Conservation (phyloP, 768 basidiomycete genomes). For the Antrodiella citrinella region DNA sequence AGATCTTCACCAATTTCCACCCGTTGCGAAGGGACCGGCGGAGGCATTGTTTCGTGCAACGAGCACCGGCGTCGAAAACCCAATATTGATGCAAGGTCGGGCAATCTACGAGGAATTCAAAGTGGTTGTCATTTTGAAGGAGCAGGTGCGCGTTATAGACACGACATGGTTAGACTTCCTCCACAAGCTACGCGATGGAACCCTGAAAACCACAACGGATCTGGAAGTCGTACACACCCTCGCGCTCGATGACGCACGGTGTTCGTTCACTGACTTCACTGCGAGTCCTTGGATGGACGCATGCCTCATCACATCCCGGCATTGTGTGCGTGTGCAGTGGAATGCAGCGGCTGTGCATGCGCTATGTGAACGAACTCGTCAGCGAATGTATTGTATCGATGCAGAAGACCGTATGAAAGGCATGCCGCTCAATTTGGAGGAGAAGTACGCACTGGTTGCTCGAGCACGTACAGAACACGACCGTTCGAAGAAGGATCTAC, state of each 20-base stretch:
- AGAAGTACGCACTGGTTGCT: constrained; percentile 7
- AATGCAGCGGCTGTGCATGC: constrained; percentile 23
- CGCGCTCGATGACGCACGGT: constrained; percentile 14
- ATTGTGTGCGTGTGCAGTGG: constrained; percentile 28
- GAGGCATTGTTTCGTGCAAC: constrained; percentile 19
- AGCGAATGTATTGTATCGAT: constrained; percentile 19
- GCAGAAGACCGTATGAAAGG: constrained; percentile 23
- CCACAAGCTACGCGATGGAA: constrained; percentile 16
- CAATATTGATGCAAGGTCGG: not conserved
- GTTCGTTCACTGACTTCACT: constrained; percentile 19
- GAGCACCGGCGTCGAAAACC: not conserved
- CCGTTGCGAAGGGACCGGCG: constrained; percentile 18
- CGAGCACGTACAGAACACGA: not conserved
- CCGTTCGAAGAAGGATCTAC: constrained; percentile 7
- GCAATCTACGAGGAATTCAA: constrained; percentile 10
- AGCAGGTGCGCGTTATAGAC: constrained; percentile 30
- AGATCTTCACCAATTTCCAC: constrained; percentile 40
- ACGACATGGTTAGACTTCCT: constrained; percentile 24
- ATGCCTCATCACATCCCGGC: constrained; percentile 28
- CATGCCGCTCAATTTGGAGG: constrained; percentile 6
- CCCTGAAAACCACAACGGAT: too few relatives aligned
- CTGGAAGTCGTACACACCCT: constrained; percentile 20
- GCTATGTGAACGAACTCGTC: constrained; percentile 12
- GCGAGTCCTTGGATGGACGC: constrained; percentile 25
- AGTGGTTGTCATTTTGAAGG: constrained; percentile 27